These are phyloP conservation scores for Akanthomyces dipterigenus DNA, from an alignment of 2,329 filamentous ascomycete genomes.

Conservation along the genomic window DNA sequence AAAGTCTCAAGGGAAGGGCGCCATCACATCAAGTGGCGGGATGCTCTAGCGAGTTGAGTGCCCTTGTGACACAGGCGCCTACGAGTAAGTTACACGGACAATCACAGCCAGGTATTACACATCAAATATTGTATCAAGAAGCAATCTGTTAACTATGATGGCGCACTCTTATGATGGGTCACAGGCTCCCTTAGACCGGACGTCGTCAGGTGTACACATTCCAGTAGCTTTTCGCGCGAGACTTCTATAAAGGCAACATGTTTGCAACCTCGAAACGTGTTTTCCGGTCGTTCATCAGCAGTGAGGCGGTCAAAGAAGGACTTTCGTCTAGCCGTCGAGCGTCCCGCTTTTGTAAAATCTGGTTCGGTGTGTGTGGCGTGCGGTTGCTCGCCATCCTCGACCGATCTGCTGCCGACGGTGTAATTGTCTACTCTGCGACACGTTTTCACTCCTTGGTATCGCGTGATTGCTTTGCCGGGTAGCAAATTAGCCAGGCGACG, in stretches of 20 bases:
- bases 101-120: background rate
- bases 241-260: background rate
- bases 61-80: background rate
- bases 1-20: background rate
- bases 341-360: background rate
- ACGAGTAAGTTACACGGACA: background rate
- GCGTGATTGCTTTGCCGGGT: background rate
- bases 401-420: background rate
- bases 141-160: constrained; percentile 9
- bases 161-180: background rate
- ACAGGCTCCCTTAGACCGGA: background rate
- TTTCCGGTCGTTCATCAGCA: background rate
- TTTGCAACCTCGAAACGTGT: background rate
- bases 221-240: background rate
- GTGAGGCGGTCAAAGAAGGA: background rate
- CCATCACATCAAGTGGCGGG: background rate
- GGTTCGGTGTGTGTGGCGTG: background rate
- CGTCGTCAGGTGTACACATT: background rate
- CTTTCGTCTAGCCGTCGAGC: background rate
- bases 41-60: background rate
- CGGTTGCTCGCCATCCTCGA: background rate
- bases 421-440: background rate
- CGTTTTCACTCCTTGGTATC: background rate
- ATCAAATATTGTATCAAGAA: background rate
- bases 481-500: background rate